Conservation (phyloP, 2,329 filamentous ascomycete genomes). For the Sphaerulina vaccinii region DNA sequence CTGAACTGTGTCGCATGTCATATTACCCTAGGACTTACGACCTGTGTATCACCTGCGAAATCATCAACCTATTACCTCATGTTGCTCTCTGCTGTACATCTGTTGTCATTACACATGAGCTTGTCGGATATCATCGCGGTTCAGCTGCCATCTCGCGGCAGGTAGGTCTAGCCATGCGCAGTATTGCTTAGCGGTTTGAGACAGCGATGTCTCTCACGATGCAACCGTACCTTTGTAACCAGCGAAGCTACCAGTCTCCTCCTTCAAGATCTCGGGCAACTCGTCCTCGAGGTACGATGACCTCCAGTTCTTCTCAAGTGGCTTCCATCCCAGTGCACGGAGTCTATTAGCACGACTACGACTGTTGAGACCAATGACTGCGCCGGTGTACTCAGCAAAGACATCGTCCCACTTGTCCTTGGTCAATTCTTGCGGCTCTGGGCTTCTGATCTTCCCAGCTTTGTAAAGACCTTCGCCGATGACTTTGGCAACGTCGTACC, state of each 20-base stretch:
- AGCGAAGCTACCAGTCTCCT: conserved; percentile 30
- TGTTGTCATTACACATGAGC: too few species aligned
- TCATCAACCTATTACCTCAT: too few species aligned
- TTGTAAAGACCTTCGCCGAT: conserved; percentile 42
- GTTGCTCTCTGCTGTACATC: too few species aligned
- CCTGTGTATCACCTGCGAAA: too few species aligned
- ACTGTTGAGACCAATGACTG: conserved; percentile 45
- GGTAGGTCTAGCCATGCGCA: too few species aligned
- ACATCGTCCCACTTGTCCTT: conserved; percentile 43
- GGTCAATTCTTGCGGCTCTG: conserved; percentile 40
- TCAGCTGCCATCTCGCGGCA: too few species aligned
- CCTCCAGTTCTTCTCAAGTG: conserved; percentile 45
- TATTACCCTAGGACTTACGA: too few species aligned
- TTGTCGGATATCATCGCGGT: too few species aligned
- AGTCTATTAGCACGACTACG: conserved; percentile 47
- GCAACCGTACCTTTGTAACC: conserved; percentile 24
- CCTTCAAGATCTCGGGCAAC: conserved; percentile 38
- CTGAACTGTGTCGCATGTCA: too few species aligned
- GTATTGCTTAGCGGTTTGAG: too few species aligned
- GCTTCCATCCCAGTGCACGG: conserved; percentile 47
- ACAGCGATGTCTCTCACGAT: too few species aligned
- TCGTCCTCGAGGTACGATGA: conserved; percentile 46
- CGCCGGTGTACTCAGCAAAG: conserved; percentile 40
- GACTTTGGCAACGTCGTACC: conserved; percentile 41
- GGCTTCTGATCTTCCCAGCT: conserved; percentile 41